These are phyloP conservation scores for Rhododendron griersonianum DNA, from an alignment of 148 eudicot species.

Conservation along the genomic window DNA sequence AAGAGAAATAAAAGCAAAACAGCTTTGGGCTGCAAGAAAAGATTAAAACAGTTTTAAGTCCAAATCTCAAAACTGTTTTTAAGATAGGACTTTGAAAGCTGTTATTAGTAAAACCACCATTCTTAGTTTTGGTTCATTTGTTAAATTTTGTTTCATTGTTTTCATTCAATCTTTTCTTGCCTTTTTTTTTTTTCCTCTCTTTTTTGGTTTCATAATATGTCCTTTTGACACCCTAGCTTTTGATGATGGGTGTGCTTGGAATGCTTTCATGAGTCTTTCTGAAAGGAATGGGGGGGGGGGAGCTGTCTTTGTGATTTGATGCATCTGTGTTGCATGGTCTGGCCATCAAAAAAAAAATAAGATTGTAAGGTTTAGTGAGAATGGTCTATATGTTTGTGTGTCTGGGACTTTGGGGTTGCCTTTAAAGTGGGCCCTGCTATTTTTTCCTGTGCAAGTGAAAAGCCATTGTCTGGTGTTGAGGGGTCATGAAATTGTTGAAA, in stretches of 20 bases:
- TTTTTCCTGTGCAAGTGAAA: conserved; percentile 9
- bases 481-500: conserved; percentile 8
- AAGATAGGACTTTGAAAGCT: not conserved
- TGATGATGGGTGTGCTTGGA: conserved; percentile 23
- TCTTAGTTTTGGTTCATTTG: conserved; percentile 10
- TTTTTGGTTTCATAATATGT: conserved; percentile 8
- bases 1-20: conserved; percentile 1
- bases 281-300: not conserved
- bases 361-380: conserved; percentile 19
- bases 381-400: conserved; percentile 25
- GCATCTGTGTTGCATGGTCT: conserved; percentile 17
- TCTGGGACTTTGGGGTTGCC: conserved; percentile 10
- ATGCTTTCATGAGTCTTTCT: conserved; percentile 8
- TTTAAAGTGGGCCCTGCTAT: conserved; percentile 18
- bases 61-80: not conserved
- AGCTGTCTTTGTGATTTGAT: conserved; percentile 17
- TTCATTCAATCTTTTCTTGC: conserved; percentile 3
- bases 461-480: conserved; percentile 14
- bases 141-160: conserved; percentile 10
- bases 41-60: not conserved
- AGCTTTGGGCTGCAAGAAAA: conserved; percentile 5
- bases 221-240: conserved; percentile 22
- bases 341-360: conserved; percentile 21
- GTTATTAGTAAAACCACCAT: conserved; percentile 3
- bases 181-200: not conserved